phyloP scores from a whole-genome alignment of 1,284 basidiomycete genomes.

The Pseudozyma sp. region DNA sequence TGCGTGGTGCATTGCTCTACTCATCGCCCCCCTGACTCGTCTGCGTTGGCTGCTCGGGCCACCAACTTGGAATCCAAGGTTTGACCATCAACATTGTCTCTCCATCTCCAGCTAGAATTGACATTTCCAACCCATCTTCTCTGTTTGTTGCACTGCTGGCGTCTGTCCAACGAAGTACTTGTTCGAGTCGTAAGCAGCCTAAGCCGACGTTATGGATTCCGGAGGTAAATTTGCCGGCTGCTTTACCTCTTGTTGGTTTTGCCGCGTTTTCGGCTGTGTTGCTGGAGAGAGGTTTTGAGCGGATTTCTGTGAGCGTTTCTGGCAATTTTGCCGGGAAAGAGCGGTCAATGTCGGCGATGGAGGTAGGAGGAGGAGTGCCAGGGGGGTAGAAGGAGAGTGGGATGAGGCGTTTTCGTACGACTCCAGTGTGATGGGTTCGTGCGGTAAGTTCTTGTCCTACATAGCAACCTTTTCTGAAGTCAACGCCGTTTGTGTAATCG shows the following conservation, averaged over 20 bases:
- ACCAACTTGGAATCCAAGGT: slow-evolving; percentile 57
- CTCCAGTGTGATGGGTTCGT: slow-evolving; percentile 93
- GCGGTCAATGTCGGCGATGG: slow-evolving; percentile 10
- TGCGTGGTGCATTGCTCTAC: not conserved
- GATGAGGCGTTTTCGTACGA: slow-evolving; percentile 88
- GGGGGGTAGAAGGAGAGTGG: slow-evolving; percentile 73
- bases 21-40: not conserved
- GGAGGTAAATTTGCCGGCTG: slow-evolving; percentile 60
- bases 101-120: slow-evolving; percentile 19
- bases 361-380: slow-evolving; percentile 10
- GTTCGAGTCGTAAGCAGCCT: slow-evolving; percentile 58
- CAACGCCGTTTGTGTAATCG: slow-evolving; percentile 93
- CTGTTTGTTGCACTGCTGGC: not conserved
- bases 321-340: slow-evolving; percentile 9
- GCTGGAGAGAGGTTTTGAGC: slow-evolving; percentile 21
- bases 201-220: slow-evolving; percentile 62
- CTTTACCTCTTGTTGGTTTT: slow-evolving; percentile 42
- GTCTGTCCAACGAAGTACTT: slow-evolving; percentile 49
- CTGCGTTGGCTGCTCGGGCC: slow-evolving; percentile 35
- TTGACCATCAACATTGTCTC: slow-evolving; percentile 36
- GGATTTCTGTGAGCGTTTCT: slow-evolving; percentile 36
- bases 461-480: slow-evolving; percentile 97
- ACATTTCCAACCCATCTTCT: slow-evolving; percentile 38
- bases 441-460: slow-evolving; percentile 98
- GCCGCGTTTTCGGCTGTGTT: not conserved